Conservation (phyloP, 2,329 filamentous ascomycete genomes). For the Cladosporium sp. region DNA sequence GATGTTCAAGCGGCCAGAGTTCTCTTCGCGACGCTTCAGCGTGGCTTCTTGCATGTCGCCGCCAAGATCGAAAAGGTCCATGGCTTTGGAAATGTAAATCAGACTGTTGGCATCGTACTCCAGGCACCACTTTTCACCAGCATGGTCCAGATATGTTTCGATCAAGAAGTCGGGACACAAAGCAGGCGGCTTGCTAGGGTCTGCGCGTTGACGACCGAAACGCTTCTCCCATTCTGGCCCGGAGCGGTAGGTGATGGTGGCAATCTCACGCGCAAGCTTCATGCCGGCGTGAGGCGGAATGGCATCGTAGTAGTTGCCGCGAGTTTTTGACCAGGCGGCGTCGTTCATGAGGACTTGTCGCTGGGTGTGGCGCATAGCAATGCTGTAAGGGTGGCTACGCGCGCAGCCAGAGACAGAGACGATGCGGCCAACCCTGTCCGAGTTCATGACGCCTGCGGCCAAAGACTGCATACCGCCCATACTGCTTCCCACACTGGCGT, state of each 20-base stretch:
- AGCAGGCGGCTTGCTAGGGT: constrained; percentile 81
- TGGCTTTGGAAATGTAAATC: constrained; percentile 95
- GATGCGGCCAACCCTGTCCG: constrained; percentile 76
- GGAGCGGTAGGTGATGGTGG: constrained; percentile 94
- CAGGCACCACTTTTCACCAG: constrained; percentile 96
- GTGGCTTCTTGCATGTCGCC: constrained; percentile 67
- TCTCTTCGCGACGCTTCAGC: constrained; percentile 61
- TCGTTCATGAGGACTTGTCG: constrained; percentile 99
- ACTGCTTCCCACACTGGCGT: constrained; percentile 90
- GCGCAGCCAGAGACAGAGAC: constrained; percentile 93
- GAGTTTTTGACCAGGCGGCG: constrained; percentile 77
- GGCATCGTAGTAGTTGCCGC: constrained; percentile 81
- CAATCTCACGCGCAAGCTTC: constrained; percentile 97
- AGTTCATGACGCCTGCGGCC: constrained; percentile 81
- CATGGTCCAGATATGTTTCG: constrained; percentile 96
- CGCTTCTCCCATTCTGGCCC: constrained; percentile 97
- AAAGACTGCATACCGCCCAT: constrained; percentile 99
- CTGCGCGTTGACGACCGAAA: constrained; percentile 84
- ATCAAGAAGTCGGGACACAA: constrained; percentile 97
- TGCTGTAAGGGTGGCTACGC: constrained; percentile 93
- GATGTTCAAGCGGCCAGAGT: constrained; percentile 57
- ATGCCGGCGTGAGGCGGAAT: constrained; percentile 94
- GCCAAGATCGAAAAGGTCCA: constrained; percentile 96
- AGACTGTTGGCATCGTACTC: constrained; percentile 96
- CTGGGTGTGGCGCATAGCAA: constrained; percentile 97